Evolutionary conservation across 192 early-diverging fungal genomes (phyloP).

Genomic region (Coemansia sp.): DNA sequence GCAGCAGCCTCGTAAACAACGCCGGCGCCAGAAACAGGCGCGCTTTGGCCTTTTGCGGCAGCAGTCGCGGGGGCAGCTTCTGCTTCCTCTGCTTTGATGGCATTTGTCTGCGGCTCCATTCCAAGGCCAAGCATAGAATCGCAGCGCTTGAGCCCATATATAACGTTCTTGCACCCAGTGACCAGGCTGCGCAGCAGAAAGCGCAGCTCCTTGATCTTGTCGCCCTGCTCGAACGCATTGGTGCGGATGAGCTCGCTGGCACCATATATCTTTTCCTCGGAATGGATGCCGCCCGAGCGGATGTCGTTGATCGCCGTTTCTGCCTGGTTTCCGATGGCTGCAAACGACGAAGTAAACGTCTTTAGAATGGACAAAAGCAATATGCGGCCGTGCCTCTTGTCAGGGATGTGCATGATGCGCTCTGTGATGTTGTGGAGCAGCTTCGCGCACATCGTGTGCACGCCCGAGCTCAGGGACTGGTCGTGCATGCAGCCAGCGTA

Average conservation of each 20-base stretch:
- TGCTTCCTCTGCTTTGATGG: constrained; percentile 5
- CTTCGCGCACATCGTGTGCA: constrained; percentile 97
- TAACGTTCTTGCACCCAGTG: constrained; percentile 79
- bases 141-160: constrained; percentile 68
- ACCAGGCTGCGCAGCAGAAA: constrained; percentile 88
- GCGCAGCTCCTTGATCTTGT: constrained; percentile 64
- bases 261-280: constrained; percentile 44
- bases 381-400: constrained; percentile 62
- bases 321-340: constrained; percentile 40
- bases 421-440: constrained; percentile 89
- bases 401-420: constrained; percentile 68
- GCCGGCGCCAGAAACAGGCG: neutral
- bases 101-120: constrained; percentile 15
- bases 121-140: constrained; percentile 60
- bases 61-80: neutral
- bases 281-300: constrained; percentile 16
- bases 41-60: neutral
- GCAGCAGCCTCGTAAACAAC: constrained; percentile 19
- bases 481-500: constrained; percentile 94
- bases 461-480: constrained; percentile 78
- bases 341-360: constrained; percentile 66
- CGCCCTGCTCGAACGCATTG: constrained; percentile 48
- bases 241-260: constrained; percentile 45
- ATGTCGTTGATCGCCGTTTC: constrained; percentile 29
- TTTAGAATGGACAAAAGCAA: constrained; percentile 80